Base-by-base conservation (phyloP, 768 basidiomycete species). In the Lactifluus subvellereus region DNA sequence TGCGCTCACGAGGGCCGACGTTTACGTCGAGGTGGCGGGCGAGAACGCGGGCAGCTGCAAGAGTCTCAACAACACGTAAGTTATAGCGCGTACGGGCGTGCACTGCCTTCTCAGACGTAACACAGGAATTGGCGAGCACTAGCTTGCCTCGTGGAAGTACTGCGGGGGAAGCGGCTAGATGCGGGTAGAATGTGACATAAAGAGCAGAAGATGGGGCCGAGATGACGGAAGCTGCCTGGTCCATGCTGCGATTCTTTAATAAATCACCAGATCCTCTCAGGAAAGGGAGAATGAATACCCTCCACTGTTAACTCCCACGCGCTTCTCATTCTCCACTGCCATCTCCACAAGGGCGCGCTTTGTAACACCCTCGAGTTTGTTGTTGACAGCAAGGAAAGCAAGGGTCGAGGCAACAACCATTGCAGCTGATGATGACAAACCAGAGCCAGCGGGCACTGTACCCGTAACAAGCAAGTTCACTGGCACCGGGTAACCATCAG, bases 401-500 rank as follows among this genome's bases (percentile, higher is more conserved):
- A 95, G 77, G 0, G 91, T 88, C 45, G 89, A 90, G 0, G 90
- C 89, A 27, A 95, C 91, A 38, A 94, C 91, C 84, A 96, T 88
- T 0, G 94, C 94, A 0, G 91, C 90, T 66, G 89, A 92, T 14
- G 89, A 92, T 7, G 89, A 92, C 5, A 96, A 76, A 0, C 94
- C 94, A 0, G 90, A 88, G 0, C 93, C 94, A 2, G 90, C 82
- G 0, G 94, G 94, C 2, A 97, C 88, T 11, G 86, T 83, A 1
- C 94, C 94, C 0, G 86, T 85, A 11, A 92, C 84, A 4, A 94
- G 78, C 10, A 93, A 67, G 67, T 94, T 84, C n/a, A 88, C 83
- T 4, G 86, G 81, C 14, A 80, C 11, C 87, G 88, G 8, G 62
- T 67, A 0, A 64, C 43, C 38, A 61, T 54, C 32, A 62, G 64